A percentile compares a stretch with the other conserved stretches of the same genome.
These are phyloP conservation scores for Rhizoclosmatium globosum DNA, from an alignment of 192 early-diverging fungal genomes.

Conservation along the genomic window DNA sequence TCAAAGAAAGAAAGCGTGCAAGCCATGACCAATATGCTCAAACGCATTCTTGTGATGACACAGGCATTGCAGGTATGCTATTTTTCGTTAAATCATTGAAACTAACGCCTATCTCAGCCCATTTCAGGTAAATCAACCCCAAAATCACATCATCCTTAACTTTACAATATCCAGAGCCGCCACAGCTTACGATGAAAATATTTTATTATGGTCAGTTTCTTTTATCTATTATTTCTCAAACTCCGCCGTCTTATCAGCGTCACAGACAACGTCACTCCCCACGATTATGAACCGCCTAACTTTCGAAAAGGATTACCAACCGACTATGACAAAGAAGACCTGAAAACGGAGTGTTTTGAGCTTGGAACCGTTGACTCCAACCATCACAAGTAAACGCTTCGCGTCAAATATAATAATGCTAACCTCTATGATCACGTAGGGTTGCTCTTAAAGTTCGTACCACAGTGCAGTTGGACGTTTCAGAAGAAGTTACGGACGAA, in stretches of 20 bases:
- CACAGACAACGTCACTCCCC: conserved; percentile 26
- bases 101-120: not conserved
- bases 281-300: conserved; percentile 28
- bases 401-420: not conserved
- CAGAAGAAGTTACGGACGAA: not conserved
- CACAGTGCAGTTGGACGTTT: not conserved
- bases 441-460: conserved; percentile 7
- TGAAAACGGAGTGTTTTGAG: conserved; percentile 1
- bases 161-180: not conserved
- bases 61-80: conserved; percentile 7
- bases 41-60: conserved; percentile 23
- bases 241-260: not conserved
- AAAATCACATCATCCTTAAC: too few species aligned
- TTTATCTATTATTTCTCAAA: not conserved
- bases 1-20: conserved; percentile 22
- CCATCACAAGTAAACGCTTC: conserved; percentile 12
- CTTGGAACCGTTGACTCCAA: conserved; percentile 4
- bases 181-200: not conserved
- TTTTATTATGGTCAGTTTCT: conserved; percentile 10
- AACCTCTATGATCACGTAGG: not conserved
- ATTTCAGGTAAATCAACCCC: not conserved
- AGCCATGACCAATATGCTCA: conserved; percentile 19
- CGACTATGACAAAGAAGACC: not conserved
- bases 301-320: conserved; percentile 21
- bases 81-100: not conserved